phyloP scores from a whole-genome alignment of 805 yeast species.

The Zygotorulaspora danielsina region DNA sequence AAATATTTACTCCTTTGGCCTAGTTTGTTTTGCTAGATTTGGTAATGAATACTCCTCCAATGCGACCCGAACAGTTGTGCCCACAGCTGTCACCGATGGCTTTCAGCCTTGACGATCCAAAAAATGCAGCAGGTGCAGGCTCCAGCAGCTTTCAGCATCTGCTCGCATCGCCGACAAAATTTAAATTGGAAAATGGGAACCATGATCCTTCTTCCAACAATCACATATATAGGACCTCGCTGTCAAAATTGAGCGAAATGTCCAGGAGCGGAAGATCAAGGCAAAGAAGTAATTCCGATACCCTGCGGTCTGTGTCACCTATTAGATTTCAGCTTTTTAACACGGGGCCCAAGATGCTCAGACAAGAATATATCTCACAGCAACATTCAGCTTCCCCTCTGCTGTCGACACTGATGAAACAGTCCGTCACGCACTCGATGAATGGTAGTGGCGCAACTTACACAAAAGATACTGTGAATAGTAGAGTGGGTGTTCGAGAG shows the following conservation, averaged over 20 bases:
- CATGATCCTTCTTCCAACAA: conserved; percentile 11
- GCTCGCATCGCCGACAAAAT: conserved; percentile 29
- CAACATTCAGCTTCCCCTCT: conserved; percentile 22
- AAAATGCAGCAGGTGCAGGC: conserved; percentile 4
- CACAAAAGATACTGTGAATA: conserved; percentile 2
- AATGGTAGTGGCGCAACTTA: conserved; percentile 1
- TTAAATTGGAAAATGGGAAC: conserved; percentile 21
- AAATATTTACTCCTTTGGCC: no score
- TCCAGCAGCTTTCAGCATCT: conserved; percentile 17
- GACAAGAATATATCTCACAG: conserved; percentile 28
- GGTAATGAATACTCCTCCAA: conserved; percentile 30
- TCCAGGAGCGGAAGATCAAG: conserved; percentile 22
- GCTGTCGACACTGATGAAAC: conserved; percentile 24
- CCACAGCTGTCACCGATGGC: conserved; percentile 31
- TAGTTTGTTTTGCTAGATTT: no score
- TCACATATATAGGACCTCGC: conserved; percentile 30
- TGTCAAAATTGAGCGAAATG: conserved; percentile 31
- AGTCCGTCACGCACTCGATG: conserved; percentile 5
- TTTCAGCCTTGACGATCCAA: conserved; percentile 28
- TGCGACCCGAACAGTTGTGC: conserved; percentile 28
- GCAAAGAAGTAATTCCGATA: conserved; percentile 23
- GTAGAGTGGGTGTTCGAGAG: conserved; percentile 17
- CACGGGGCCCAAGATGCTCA: conserved; percentile 30
- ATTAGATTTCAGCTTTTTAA: conserved; percentile 24
- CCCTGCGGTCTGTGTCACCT: conserved; percentile 30